These are phyloP conservation scores for Aspergillus olivimuriae DNA, from an alignment of 495 filamentous ascomycete species.

Conservation along the genomic window DNA sequence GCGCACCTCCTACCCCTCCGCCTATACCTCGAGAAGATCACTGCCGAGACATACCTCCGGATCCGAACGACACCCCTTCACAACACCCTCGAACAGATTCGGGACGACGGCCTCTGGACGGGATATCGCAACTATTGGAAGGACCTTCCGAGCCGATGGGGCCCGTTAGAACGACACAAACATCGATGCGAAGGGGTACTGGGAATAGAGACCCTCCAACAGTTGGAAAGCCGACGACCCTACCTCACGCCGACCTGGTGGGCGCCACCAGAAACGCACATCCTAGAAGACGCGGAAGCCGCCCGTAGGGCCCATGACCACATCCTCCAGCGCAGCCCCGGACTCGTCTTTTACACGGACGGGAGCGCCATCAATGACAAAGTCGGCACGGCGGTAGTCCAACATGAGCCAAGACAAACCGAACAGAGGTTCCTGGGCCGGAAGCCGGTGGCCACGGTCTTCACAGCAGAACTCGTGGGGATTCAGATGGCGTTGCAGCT, in stretches of 20 bases:
- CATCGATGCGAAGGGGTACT: too few relatives aligned
- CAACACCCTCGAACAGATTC: background rate
- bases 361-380: background rate
- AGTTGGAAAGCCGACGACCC: too few relatives aligned
- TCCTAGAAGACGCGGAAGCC: too few relatives aligned
- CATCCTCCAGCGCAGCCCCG: too few relatives aligned
- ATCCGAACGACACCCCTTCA: background rate
- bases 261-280: too few relatives aligned
- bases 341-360: background rate
- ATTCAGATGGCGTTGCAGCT: background rate
- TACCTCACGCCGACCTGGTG: too few relatives aligned
- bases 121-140: too few relatives aligned
- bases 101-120: too few relatives aligned
- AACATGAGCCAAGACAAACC: background rate
- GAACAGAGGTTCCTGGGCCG: background rate
- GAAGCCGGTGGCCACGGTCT: background rate
- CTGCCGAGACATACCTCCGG: conserved; percentile 8
- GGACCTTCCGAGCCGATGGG: too few relatives aligned
- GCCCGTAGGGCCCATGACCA: too few relatives aligned
- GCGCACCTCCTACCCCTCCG: conserved; percentile 9
- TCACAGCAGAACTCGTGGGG: background rate
- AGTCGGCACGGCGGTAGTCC: background rate
- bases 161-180: too few relatives aligned
- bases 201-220: too few relatives aligned
- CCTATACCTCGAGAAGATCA: conserved; percentile 9